Evolutionary conservation across 345 rosid species (phyloP), one percentile per base, ranked within the genome.

Genomic region (Pugionium dolabratum): DNA sequence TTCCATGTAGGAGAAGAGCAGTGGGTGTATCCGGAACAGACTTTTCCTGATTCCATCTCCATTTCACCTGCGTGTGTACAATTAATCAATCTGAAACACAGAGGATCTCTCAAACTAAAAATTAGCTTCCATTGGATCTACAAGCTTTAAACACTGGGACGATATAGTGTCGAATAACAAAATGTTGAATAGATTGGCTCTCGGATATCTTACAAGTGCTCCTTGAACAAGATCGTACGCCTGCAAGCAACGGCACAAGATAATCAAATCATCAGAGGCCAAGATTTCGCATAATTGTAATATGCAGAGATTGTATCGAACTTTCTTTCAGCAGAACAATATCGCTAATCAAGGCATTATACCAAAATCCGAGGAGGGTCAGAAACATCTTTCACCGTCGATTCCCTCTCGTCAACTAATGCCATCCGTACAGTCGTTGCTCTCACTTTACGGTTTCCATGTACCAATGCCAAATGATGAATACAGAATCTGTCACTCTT

Each of bases 181-280:
- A 11, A 37, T 29, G 36, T 11, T 4, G 0, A 45, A 57, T 7
- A 36, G 6, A 47, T 3, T 30, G 9, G 32, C 18, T 43, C 26
- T 2, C 0, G 10, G 31, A 43, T 56, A 39, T 86, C 96, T 82
- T 83, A 93, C 97, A 70, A 79, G 89, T 42, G 79, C 75, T 30
- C 96, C 98, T 81, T 90, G 98, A 76, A 93, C 86, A 74, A 93
- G 90, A 67, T 90, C 97, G 59, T 86, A 86, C 4, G 89, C 97
- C 97, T 90, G 86, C 79, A 83, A 78, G 45, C 28, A 74, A 50
- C 31, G 11, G 2, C 53, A 54, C 31, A 62, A 32, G 25, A 41
- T 45, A 31, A 46, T 36, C 27, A 54, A 18, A 54, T 46, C 25
- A 71, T 31, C 11, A 49, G 8, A 54, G 37, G 7, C 11, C 36